Percentiles rank a stretch among this genome's conserved stretches.
These are phyloP conservation scores for Barbatosphaeria neglecta DNA, from an alignment of 495 filamentous ascomycete genomes.

Conservation along the genomic window DNA sequence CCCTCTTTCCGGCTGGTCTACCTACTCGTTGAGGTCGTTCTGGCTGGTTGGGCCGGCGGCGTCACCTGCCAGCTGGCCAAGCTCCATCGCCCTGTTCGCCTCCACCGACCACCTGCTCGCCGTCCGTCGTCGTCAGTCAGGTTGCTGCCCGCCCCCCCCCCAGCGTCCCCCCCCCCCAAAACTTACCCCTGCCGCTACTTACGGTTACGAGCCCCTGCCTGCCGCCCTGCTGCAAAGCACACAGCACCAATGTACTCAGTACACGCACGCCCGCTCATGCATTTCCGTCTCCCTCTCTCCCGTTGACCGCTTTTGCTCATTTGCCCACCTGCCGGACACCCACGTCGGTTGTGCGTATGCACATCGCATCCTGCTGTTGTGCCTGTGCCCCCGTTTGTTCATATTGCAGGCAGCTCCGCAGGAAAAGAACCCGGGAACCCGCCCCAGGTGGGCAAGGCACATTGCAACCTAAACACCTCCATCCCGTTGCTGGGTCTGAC, in stretches of 20 bases:
- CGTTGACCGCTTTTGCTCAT: conserved; percentile 3
- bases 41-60: not conserved
- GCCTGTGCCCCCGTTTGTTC: not conserved
- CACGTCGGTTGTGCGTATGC: not conserved
- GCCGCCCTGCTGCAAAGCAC: not conserved
- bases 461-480: not conserved
- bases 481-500: not conserved
- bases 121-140: no score
- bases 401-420: not conserved
- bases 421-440: not conserved
- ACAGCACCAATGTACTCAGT: not conserved
- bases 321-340: not conserved
- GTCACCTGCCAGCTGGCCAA: not conserved
- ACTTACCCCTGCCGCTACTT: no score
- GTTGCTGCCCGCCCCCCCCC: no score
- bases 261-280: not conserved
- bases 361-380: no score
- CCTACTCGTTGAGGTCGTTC: no score
- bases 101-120: no score
- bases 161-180: no score
- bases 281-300: not conserved
- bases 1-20: no score
- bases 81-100: not conserved
- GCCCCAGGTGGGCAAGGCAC: not conserved
- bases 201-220: no score